A percentile compares a stretch with the other conserved stretches of the same genome.
phyloP scores from a whole-genome alignment of 148 eudicot species.

The Vaccinium myrtillus region DNA sequence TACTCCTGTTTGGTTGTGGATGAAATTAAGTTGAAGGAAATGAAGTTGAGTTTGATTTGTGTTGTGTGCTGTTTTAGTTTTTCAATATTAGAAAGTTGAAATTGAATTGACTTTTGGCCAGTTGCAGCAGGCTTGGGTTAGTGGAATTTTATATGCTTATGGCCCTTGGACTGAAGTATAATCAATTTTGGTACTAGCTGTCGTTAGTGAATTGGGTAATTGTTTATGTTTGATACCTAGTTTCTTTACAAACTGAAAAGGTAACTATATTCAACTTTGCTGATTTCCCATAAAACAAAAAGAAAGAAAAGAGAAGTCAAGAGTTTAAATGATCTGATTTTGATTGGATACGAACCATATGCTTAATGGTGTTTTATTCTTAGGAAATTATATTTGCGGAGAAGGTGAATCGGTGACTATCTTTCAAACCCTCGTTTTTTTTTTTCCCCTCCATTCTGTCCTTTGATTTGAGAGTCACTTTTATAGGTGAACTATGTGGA shows the following conservation, averaged over 20 bases:
- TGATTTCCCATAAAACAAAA: background rate
- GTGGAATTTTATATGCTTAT: background rate
- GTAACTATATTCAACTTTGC: background rate
- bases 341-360: background rate
- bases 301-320: background rate
- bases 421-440: background rate
- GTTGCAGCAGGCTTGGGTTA: background rate
- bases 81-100: background rate
- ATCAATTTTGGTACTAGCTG: background rate
- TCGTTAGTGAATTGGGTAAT: background rate
- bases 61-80: background rate
- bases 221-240: background rate
- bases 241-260: no score
- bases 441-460: background rate
- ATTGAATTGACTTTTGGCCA: background rate
- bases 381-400: background rate
- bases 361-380: background rate
- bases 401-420: background rate
- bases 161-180: background rate
- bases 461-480: background rate
- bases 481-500: slow-evolving; percentile 38
- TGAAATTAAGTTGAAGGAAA: background rate
- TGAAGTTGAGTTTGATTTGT: background rate
- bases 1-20: background rate
- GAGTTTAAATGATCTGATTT: background rate